Conservation (phyloP, 805 yeast genomes). For the Clavispora fructus region DNA sequence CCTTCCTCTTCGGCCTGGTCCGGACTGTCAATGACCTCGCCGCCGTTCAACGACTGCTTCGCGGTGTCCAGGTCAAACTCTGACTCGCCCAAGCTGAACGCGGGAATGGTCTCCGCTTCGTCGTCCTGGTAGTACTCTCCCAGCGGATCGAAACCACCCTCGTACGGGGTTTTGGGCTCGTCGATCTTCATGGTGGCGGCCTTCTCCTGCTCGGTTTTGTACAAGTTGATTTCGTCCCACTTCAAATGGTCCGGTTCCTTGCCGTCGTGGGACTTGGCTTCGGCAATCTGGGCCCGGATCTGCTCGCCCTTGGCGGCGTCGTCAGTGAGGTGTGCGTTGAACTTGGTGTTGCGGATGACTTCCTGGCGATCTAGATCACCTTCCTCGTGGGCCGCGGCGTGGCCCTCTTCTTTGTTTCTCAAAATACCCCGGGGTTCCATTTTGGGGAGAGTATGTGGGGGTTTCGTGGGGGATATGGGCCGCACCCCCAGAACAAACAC, state of each 20-base stretch:
- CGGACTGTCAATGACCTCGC: constrained; percentile 27
- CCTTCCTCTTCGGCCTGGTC: constrained; percentile 20
- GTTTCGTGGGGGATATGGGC: background rate
- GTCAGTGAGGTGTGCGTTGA: constrained; percentile 55
- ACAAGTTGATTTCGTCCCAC: constrained; percentile 83
- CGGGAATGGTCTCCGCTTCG: constrained; percentile 40
- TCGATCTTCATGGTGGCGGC: constrained; percentile 76
- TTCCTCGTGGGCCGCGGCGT: constrained; percentile 4
- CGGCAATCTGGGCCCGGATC: constrained; percentile 42
- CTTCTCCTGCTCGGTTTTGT: constrained; percentile 67
- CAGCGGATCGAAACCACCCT: constrained; percentile 78
- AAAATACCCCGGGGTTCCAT: constrained; percentile 42
- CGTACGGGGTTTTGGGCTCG: constrained; percentile 95
- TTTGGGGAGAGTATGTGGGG: background rate
- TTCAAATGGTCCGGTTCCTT: constrained; percentile 41
- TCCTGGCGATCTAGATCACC: constrained; percentile 53
- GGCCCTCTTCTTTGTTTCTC: constrained; percentile 41
- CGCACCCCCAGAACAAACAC: no score
- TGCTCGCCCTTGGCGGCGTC: constrained; percentile 38
- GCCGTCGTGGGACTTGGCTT: constrained; percentile 18
- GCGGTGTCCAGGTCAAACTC: constrained; percentile 33
- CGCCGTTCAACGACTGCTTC: constrained; percentile 33
- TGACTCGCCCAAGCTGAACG: constrained; percentile 55
- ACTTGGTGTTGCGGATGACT: constrained; percentile 73
- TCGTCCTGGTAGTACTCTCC: constrained; percentile 76